A percentile compares a stretch with the other conserved stretches of the same genome.
Evolutionary conservation across 202 grass and related monocot genomes (phyloP).

Genomic region (Thinopyrum obtusiflorum): DNA sequence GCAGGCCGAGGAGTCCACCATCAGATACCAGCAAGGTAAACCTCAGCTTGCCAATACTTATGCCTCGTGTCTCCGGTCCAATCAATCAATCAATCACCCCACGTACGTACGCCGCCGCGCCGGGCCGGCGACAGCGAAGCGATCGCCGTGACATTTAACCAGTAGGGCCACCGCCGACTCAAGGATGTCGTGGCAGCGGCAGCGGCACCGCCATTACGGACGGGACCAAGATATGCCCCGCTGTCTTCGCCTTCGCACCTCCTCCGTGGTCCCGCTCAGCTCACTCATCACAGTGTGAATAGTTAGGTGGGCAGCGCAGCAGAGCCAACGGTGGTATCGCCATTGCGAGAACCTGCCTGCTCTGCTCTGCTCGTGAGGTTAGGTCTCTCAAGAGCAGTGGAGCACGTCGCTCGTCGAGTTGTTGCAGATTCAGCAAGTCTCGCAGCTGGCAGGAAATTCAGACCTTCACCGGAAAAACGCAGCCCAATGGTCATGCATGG

Average conservation of each 20-base stretch:
- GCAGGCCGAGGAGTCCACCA: constrained; percentile 63
- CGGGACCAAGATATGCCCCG: not conserved
- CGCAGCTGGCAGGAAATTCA: not conserved
- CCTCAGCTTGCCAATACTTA: not conserved
- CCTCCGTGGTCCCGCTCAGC: not conserved
- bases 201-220: not conserved
- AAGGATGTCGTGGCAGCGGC: not conserved
- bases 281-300: not conserved
- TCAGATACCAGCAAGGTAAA: constrained; percentile 70
- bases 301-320: not conserved
- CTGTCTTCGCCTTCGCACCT: not conserved
- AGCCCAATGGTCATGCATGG: not conserved
- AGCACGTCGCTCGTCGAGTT: not conserved
- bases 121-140: not conserved
- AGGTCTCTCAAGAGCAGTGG: too few species aligned
- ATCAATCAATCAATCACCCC: not conserved
- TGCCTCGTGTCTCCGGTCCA: not conserved
- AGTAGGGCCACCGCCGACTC: not conserved
- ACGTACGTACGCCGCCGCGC: not conserved
- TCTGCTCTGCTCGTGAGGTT: too few species aligned
- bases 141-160: not conserved
- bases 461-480: too few species aligned
- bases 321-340: not conserved
- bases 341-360: not conserved
- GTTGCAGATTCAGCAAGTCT: not conserved